Evolutionary conservation across 352 stramenopile species (phyloP).

Genomic region (Globisporangium carolinianum): DNA sequence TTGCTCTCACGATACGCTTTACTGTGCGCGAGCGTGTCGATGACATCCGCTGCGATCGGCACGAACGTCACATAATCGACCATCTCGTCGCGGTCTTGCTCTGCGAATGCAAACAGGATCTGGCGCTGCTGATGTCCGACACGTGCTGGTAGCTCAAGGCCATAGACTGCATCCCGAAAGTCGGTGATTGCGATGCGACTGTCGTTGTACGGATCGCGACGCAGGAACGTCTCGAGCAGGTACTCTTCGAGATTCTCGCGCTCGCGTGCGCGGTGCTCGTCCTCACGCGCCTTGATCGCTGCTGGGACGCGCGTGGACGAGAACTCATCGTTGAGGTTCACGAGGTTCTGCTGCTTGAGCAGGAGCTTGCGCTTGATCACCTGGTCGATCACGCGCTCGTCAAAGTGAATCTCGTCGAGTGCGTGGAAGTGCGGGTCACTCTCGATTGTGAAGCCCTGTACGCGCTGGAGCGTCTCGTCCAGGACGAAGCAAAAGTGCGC

Average conservation of each 20-base stretch:
- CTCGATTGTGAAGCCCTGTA: constrained; percentile 54
- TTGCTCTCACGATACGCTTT: not conserved
- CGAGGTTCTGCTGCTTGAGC: constrained; percentile 27
- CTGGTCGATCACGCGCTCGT: constrained; percentile 46
- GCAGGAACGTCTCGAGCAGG: constrained; percentile 53
- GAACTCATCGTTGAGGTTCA: constrained; percentile 59
- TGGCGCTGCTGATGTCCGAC: constrained; percentile 24
- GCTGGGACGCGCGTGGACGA: constrained; percentile 41
- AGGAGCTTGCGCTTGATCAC: constrained; percentile 53
- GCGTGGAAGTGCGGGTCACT: constrained; percentile 56
- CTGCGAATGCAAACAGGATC: constrained; percentile 45
- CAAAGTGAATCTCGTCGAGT: constrained; percentile 32
- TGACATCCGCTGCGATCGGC: constrained; percentile 34
- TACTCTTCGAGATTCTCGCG: constrained; percentile 48
- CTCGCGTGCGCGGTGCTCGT: constrained; percentile 28
- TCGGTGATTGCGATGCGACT: constrained; percentile 40
- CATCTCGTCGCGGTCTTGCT: constrained; percentile 50
- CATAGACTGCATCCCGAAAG: constrained; percentile 30
- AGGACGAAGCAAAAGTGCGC: constrained; percentile 57
- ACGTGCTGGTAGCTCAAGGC: constrained; percentile 24
- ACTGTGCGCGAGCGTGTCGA: constrained; percentile 31
- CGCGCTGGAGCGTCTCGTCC: constrained; percentile 26
- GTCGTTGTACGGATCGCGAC: constrained; percentile 60
- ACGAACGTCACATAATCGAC: constrained; percentile 48
- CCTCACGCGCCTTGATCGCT: constrained; percentile 25